Conservation (phyloP, 257 asterid genomes). For the Solanum appendiculatum region DNA sequence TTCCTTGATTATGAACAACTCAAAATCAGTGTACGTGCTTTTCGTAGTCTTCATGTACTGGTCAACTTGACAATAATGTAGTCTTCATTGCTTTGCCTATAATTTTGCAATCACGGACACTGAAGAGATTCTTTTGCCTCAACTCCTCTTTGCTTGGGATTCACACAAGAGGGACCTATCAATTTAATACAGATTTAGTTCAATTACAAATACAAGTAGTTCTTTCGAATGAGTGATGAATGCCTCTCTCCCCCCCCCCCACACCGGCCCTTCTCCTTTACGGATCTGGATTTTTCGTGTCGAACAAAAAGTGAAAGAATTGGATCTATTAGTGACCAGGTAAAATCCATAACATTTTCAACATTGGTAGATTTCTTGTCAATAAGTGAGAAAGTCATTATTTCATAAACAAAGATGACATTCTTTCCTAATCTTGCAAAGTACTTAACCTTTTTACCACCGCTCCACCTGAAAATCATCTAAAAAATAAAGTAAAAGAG, state of each 20-base stretch:
- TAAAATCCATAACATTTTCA: conserved; percentile 73
- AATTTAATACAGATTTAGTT: background rate
- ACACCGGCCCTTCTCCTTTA: no score
- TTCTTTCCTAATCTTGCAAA: conserved; percentile 87
- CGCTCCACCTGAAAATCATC: conserved; percentile 62
- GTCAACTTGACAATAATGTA: conserved; percentile 90
- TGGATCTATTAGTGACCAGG: conserved; percentile 94
- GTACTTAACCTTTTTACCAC: conserved; percentile 80
- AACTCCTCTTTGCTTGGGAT: conserved; percentile 82
- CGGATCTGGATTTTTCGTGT: no score
- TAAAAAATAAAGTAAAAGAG: background rate
- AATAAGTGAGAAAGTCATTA: conserved; percentile 68
- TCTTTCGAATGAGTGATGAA: no score
- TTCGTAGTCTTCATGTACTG: conserved; percentile 83
- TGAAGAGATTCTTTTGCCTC: conserved; percentile 90
- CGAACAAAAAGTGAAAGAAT: conserved; percentile 80
- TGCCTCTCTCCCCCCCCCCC: no score
- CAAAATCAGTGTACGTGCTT: conserved; percentile 89
- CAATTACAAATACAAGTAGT: background rate
- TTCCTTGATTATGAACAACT: conserved; percentile 87
- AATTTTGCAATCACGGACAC: conserved; percentile 90
- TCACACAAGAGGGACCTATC: conserved; percentile 79
- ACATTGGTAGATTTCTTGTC: conserved; percentile 86
- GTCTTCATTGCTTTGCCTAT: conserved; percentile 96
- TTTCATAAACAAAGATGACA: conserved; percentile 71